Percentiles rank a stretch among this genome's conserved stretches.
Conservation (phyloP, 1,284 basidiomycete genomes). For the Trametes versicolor region DNA sequence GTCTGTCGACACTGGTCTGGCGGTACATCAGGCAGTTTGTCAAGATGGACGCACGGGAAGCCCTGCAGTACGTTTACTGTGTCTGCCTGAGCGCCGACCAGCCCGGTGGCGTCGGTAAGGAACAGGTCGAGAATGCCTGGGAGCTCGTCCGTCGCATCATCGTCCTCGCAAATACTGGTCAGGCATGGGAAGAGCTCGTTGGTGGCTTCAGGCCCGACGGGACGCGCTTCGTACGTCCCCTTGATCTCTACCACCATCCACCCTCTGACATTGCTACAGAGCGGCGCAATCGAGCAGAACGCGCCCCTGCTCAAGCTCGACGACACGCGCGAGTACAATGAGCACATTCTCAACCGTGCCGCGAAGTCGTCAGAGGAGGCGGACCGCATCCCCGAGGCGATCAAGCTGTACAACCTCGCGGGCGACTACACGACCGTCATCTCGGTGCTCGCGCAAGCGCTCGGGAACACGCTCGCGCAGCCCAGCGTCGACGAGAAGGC, state of each 20-base stretch:
- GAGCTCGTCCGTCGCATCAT: slow-evolving; percentile 91
- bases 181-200: slow-evolving; percentile 89
- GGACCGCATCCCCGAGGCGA: slow-evolving; percentile 88
- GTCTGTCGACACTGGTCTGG: slow-evolving; percentile 89
- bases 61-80: slow-evolving; percentile 95
- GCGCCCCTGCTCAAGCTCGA: slow-evolving; percentile 81
- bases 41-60: slow-evolving; percentile 91
- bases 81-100: slow-evolving; percentile 87
- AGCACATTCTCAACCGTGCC: slow-evolving; percentile 85
- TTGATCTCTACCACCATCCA: background rate
- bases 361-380: slow-evolving; percentile 81
- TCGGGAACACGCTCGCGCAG: slow-evolving; percentile 86
- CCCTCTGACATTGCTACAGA: slow-evolving; percentile 52
- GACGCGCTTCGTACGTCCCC: slow-evolving; percentile 78
- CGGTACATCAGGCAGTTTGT: slow-evolving; percentile 94
- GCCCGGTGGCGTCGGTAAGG: slow-evolving; percentile 73
- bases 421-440: slow-evolving; percentile 93
- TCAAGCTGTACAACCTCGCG: slow-evolving; percentile 96
- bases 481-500: slow-evolving; percentile 74
- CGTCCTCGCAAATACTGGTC: slow-evolving; percentile 85
- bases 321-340: slow-evolving; percentile 79
- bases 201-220: slow-evolving; percentile 93
- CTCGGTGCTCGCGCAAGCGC: slow-evolving; percentile 86
- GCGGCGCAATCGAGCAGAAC: slow-evolving; percentile 88
- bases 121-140: slow-evolving; percentile 88